Percentiles rank a stretch among this genome's conserved stretches.
These are phyloP conservation scores for Oenanthe javanica DNA, from an alignment of 140 eudicot genomes.

Conservation along the genomic window DNA sequence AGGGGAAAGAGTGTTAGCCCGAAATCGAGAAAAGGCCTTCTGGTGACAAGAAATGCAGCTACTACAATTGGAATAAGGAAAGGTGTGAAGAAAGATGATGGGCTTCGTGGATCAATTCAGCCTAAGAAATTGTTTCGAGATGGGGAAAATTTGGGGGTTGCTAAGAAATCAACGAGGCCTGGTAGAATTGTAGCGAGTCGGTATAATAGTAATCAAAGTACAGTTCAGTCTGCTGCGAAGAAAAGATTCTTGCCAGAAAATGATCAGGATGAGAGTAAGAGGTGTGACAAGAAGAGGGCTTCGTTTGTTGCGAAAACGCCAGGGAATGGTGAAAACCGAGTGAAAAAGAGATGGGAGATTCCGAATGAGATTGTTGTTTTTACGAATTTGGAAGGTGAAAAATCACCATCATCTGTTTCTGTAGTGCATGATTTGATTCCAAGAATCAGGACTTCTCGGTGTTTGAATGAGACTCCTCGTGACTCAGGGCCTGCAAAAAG, in stretches of 20 bases:
- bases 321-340: constrained; percentile 36
- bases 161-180: constrained; percentile 58
- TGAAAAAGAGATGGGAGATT: constrained; percentile 80
- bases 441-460: constrained; percentile 40
- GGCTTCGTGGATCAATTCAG: constrained; percentile 40
- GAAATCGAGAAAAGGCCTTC: constrained; percentile 31
- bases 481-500: constrained; percentile 90
- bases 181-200: constrained; percentile 86
- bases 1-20: constrained; percentile 39
- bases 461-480: constrained; percentile 45
- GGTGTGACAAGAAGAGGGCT: constrained; percentile 32
- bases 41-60: constrained; percentile 41
- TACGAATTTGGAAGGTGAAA: constrained; percentile 9
- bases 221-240: constrained; percentile 30
- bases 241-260: constrained; percentile 57
- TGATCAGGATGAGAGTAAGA: constrained; percentile 34
- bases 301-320: constrained; percentile 33
- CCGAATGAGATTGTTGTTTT: constrained; percentile 59
- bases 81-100: constrained; percentile 56
- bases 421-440: constrained; percentile 43
- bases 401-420: constrained; percentile 25
- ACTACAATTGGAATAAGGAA: constrained; percentile 57
- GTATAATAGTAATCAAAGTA: constrained; percentile 35
- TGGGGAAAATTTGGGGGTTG: constrained; percentile 52
- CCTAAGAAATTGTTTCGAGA: constrained; percentile 77